Percentiles rank a stretch among this genome's conserved stretches.
Conservation (phyloP, 768 basidiomycete species). For the Dacryopinax primogenitus region DNA sequence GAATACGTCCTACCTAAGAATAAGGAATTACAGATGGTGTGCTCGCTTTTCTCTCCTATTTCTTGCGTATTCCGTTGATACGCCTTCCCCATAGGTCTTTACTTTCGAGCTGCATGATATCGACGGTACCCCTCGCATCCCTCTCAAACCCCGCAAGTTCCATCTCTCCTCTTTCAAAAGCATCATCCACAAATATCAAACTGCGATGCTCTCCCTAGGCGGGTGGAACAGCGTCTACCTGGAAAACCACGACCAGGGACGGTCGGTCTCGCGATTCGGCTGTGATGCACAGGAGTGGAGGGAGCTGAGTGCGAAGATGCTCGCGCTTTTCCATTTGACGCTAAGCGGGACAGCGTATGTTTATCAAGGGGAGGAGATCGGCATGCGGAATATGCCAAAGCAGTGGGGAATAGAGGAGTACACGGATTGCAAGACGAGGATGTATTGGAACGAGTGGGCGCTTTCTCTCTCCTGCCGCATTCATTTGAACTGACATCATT, state of each 20-base stretch:
- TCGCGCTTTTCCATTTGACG: constrained; percentile 47
- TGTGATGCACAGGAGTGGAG: constrained; percentile 50
- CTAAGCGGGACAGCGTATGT: constrained; percentile 57
- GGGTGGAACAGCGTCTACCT: constrained; percentile 60
- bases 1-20: constrained; percentile 44
- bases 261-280: constrained; percentile 53
- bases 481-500: neutral
- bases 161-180: constrained; percentile 41
- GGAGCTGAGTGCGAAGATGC: constrained; percentile 46
- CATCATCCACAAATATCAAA: constrained; percentile 40
- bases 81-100: constrained; percentile 44
- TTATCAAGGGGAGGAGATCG: constrained; percentile 66
- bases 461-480: neutral
- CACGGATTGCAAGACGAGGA: constrained; percentile 51
- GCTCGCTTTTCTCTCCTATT: neutral
- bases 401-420: constrained; percentile 61
- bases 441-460: constrained; percentile 44
- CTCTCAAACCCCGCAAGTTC: constrained; percentile 39
- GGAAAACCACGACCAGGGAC: constrained; percentile 58
- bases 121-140: constrained; percentile 33
- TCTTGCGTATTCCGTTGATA: constrained; percentile 27
- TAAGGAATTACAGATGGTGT: constrained; percentile 30
- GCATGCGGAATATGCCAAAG: constrained; percentile 47
- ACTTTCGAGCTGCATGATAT: constrained; percentile 50
- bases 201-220: constrained; percentile 41